These are phyloP conservation scores for Hypoxylon lienhwacheense DNA, from an alignment of 495 filamentous ascomycete genomes.

Conservation along the genomic window DNA sequence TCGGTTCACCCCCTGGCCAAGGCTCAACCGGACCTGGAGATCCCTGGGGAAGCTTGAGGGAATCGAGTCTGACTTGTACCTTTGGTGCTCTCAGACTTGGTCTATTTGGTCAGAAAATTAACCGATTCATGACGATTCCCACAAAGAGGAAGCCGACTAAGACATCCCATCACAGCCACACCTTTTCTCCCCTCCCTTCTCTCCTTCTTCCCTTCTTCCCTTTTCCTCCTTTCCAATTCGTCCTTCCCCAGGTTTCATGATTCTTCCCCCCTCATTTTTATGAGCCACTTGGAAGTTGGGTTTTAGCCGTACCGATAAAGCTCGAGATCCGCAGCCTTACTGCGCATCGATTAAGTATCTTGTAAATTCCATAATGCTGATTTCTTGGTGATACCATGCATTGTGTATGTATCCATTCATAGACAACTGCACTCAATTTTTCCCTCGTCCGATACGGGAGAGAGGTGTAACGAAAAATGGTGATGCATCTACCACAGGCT, in stretches of 20 bases:
- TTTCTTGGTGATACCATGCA: no score
- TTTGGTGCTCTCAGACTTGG: not conserved
- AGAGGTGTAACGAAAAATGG: conserved; percentile 2
- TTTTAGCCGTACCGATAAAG: conserved; percentile 26
- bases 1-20: conserved; percentile 27
- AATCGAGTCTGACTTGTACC: conserved; percentile 7
- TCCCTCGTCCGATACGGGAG: not conserved
- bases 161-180: conserved; percentile 26
- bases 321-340: conserved; percentile 5
- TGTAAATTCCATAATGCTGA: no score
- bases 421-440: not conserved
- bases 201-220: no score
- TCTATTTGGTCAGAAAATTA: conserved; percentile 1
- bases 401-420: no score
- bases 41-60: conserved; percentile 32
- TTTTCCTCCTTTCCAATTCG: not conserved
- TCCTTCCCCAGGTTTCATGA: conserved; percentile 5
- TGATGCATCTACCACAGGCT: not conserved
- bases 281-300: conserved; percentile 32
- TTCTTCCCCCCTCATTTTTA: conserved; percentile 11
- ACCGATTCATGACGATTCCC: conserved; percentile 26
- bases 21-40: conserved; percentile 27
- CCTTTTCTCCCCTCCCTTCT: not conserved
- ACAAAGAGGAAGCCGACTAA: conserved; percentile 19
- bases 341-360: no score